Base-by-base conservation (phyloP, 2,329 filamentous ascomycete species). In the Fusarium anthophilum region DNA sequence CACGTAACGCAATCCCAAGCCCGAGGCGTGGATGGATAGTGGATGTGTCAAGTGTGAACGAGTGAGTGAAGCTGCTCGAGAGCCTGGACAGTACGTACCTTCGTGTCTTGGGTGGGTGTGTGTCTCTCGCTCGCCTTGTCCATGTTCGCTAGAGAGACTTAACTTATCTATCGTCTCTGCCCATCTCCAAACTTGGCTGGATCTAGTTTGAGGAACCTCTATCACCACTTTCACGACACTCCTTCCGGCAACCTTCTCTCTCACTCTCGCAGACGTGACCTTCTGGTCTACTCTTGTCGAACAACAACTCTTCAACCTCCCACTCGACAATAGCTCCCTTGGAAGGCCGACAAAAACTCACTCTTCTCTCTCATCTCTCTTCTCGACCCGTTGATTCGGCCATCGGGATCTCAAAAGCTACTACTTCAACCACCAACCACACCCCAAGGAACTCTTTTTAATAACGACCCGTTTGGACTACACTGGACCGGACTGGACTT, bases 351-450 rank as follows among this genome's bases (percentile, higher is more conserved):
- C 70, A 50, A 55, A 55, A 55, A 59, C 22, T 58, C 51, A 48
- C 45, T 11, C 26, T 30, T 30, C 20, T 55, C 20, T 54, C 32
- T 39, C 35, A 41, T 71, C 55, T 66, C 63, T 70, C 54, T 61
- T 76, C 80, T 85, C 85, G 85, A 87, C 82, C 85, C 84, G 84
- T 87, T 87, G 81, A 85, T 81, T 87, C 85, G 86, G 86, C 81
- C 81, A 82, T 86, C 82, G 78, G 81, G 79, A 69, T 39, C 56
- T 50, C 66, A 62, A 62, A 74, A 57, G 37, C 59, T 63, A 50
- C 30, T 53, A 50, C 50, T 53, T 53, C 62, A 67, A 72, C 77
- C 76, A 77, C 66, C 71, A 72, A 73, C 69, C 35, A 64, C 60
- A 69, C 71, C 70, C 38, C 69, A 69, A 70, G 73, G 75, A 75